Conservation (phyloP, 768 basidiomycete genomes). For the Hemileccinum rubropunctum region DNA sequence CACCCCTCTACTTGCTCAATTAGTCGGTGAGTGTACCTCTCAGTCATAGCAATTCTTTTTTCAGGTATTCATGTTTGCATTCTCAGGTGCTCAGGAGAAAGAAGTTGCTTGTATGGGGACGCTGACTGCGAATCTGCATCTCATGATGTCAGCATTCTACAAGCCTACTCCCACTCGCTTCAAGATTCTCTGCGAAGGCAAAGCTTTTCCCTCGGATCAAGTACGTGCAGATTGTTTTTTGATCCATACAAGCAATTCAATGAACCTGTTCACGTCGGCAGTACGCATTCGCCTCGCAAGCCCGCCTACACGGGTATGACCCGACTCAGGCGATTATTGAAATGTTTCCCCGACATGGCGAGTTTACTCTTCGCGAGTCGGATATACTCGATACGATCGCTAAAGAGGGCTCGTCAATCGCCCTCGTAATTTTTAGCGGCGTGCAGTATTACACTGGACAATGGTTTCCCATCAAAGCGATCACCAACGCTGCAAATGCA, state of each 20-base stretch:
- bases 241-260: constrained; percentile 11
- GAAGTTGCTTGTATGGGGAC: constrained; percentile 98
- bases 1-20: constrained; percentile 68
- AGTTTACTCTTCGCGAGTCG: constrained; percentile 80
- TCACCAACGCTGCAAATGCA: constrained; percentile 82
- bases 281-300: constrained; percentile 98
- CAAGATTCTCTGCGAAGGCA: constrained; percentile 94
- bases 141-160: constrained; percentile 94
- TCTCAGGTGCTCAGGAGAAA: constrained; percentile 73
- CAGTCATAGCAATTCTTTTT: neutral
- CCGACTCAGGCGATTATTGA: constrained; percentile 73
- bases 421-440: constrained; percentile 89
- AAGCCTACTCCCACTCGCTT: constrained; percentile 78
- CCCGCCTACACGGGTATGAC: constrained; percentile 70
- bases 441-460: constrained; percentile 99
- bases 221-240: constrained; percentile 41
- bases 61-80: constrained; percentile 20
- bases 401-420: constrained; percentile 71
- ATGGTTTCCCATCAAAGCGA: constrained; percentile 80
- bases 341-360: constrained; percentile 75
- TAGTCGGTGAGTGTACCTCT: constrained; percentile 64
- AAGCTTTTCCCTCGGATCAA: constrained; percentile 96
- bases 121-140: constrained; percentile 91
- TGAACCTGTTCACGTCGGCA: constrained; percentile 32
- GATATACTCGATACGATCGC: constrained; percentile 81